Percentiles rank a stretch among this genome's conserved stretches.
Conservation (phyloP, 345 rosid genomes). For the Crucihimalaya himalaica region DNA sequence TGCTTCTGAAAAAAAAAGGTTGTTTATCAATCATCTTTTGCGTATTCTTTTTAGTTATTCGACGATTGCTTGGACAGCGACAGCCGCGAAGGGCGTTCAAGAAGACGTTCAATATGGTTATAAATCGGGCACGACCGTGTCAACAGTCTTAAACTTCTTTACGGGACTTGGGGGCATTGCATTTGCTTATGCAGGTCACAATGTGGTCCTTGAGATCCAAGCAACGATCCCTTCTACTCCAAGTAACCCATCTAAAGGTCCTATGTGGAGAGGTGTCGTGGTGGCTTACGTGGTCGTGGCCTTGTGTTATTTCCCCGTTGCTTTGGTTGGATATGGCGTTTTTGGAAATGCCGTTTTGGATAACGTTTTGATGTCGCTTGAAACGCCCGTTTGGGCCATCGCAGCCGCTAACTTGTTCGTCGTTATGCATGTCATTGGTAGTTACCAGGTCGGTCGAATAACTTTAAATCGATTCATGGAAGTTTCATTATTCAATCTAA, state of each 20-base stretch:
- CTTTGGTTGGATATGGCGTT: slow-evolving; percentile 52
- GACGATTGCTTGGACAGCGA: slow-evolving; percentile 62
- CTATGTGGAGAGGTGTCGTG: slow-evolving; percentile 70
- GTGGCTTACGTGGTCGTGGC: slow-evolving; percentile 60
- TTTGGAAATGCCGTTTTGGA: slow-evolving; percentile 65
- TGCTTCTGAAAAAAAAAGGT: neutral
- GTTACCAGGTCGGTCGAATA: slow-evolving; percentile 57
- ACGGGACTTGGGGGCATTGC: slow-evolving; percentile 67
- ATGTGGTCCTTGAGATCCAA: slow-evolving; percentile 72
- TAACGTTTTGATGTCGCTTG: slow-evolving; percentile 57
- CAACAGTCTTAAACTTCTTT: slow-evolving; percentile 48
- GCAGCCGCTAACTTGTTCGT: slow-evolving; percentile 60
- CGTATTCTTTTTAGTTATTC: slow-evolving; percentile 47
- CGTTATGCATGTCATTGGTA: slow-evolving; percentile 70
- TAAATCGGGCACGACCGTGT: slow-evolving; percentile 40
- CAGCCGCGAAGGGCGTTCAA: slow-evolving; percentile 47
- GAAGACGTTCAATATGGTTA: slow-evolving; percentile 45
- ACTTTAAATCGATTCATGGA: neutral
- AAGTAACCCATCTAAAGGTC: slow-evolving; percentile 62
- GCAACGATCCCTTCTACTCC: slow-evolving; percentile 73
- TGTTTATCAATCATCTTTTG: neutral
- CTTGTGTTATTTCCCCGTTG: slow-evolving; percentile 71
- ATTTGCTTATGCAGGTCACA: slow-evolving; percentile 70
- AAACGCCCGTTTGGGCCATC: slow-evolving; percentile 65
- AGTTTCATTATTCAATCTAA: neutral